These are phyloP conservation scores for Cladosporium sp. DNA, from an alignment of 2,329 filamentous ascomycete genomes.

Conservation along the genomic window DNA sequence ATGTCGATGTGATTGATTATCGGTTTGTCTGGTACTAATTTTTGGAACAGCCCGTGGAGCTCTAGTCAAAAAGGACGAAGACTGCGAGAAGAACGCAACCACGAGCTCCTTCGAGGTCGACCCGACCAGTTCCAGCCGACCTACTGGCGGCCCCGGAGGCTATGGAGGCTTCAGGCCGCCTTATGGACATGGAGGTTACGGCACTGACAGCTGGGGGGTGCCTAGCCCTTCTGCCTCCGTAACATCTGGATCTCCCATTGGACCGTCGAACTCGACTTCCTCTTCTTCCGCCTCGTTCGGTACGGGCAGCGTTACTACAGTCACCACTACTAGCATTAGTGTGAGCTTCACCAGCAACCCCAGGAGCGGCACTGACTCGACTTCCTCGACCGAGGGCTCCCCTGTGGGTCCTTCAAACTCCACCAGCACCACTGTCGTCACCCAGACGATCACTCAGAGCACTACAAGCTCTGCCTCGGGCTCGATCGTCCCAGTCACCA, in stretches of 20 bases:
- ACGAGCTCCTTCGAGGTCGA: conserved; percentile 19
- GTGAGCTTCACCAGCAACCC: conserved; percentile 16
- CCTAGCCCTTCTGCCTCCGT: conserved; percentile 11
- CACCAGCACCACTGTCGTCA: conserved; percentile 8
- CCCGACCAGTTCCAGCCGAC: conserved; percentile 6
- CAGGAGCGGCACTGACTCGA: conserved; percentile 18
- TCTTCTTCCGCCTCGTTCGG: background rate
- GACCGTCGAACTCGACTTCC: conserved; percentile 12
- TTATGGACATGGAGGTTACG: conserved; percentile 13
- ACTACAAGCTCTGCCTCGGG: background rate
- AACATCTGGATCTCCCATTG: conserved; percentile 15
- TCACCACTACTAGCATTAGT: background rate
- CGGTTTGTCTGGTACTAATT: conserved; percentile 10
- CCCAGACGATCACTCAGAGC: conserved; percentile 18
- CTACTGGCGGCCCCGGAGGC: conserved; percentile 19
- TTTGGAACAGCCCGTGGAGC: conserved; percentile 18
- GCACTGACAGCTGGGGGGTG: conserved; percentile 9
- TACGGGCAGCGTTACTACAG: background rate
- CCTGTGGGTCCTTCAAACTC: conserved; percentile 15
- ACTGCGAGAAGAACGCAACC: conserved; percentile 22
- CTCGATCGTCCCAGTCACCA: background rate
- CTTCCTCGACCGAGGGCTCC: conserved; percentile 23
- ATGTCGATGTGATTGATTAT: background rate
- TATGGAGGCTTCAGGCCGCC: conserved; percentile 21
- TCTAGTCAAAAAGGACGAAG: conserved; percentile 24